Evolutionary conservation across 2,329 filamentous ascomycete species (phyloP).

Genomic region (Allantophomopsis lycopodina): DNA sequence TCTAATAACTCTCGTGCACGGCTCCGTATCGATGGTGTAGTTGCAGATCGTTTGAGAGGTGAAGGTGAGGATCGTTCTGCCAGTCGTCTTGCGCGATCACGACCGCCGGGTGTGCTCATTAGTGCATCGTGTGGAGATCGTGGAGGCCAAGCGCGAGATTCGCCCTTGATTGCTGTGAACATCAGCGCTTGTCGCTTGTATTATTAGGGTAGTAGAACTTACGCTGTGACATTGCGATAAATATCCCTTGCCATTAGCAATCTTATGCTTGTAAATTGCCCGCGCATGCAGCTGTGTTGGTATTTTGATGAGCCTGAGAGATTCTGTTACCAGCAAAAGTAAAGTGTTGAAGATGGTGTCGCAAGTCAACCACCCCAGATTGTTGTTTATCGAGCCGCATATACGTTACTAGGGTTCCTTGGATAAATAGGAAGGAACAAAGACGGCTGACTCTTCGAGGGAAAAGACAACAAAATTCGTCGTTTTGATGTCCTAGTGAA

Average conservation of each 20-base stretch:
- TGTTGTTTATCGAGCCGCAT: no score
- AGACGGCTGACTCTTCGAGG: no score
- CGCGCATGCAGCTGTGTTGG: no score
- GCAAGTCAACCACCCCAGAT: no score
- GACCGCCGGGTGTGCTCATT: conserved; percentile 60
- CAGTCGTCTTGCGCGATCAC: conserved; percentile 58
- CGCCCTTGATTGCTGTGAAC: not conserved
- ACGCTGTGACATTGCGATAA: conserved; percentile 14
- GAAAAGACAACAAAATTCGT: no score
- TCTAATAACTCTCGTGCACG: conserved; percentile 8
- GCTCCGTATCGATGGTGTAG: conserved; percentile 7
- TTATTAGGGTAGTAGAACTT: conserved; percentile 1
- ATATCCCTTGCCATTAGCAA: conserved; percentile 1
- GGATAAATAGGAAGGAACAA: no score
- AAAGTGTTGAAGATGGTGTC: not conserved
- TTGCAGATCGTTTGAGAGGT: conserved; percentile 33
- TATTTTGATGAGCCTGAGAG: no score
- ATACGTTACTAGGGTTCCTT: no score
- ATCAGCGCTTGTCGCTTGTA: not conserved
- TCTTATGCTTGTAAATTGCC: no score
- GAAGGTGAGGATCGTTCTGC: conserved; percentile 55
- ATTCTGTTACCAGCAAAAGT: no score
- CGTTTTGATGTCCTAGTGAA: no score
- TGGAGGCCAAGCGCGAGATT: conserved; percentile 37
- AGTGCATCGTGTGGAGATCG: conserved; percentile 52